Conservation (phyloP, 352 stramenopile species). For the Phytopythium cucurbitacearum region DNA sequence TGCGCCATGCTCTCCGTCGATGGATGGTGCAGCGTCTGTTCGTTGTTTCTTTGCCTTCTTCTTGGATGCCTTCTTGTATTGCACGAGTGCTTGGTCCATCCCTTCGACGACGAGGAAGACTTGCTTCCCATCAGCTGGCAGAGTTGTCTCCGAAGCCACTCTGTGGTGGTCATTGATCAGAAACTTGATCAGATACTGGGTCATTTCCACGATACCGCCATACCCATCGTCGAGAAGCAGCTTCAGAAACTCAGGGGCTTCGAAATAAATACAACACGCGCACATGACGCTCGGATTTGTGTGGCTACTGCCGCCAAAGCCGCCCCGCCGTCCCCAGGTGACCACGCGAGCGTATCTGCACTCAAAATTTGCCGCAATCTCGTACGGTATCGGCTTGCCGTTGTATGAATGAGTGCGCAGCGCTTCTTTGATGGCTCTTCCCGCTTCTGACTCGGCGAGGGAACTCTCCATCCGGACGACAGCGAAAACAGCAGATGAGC, state of each 20-base stretch:
- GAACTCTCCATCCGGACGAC: conserved; percentile 44
- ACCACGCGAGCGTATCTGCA: conserved; percentile 24
- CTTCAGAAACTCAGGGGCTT: conserved; percentile 33
- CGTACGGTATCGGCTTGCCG: conserved; percentile 37
- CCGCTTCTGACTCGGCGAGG: conserved; percentile 28
- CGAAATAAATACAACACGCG: conserved; percentile 35
- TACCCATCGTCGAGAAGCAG: conserved; percentile 34
- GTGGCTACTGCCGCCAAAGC: background rate
- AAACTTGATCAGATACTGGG: conserved; percentile 25
- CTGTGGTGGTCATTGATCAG: conserved; percentile 5
- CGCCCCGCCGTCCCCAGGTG: conserved; percentile 28
- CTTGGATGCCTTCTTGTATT: conserved; percentile 35
- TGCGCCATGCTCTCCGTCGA: background rate
- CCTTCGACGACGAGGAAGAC: conserved; percentile 55
- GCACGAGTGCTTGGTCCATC: conserved; percentile 51
- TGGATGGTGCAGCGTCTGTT: background rate
- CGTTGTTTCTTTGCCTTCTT: conserved; percentile 22
- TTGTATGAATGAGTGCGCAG: conserved; percentile 52
- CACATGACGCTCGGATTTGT: background rate
- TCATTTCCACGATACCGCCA: conserved; percentile 22
- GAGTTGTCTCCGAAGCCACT: background rate
- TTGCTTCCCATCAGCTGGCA: conserved; percentile 6
- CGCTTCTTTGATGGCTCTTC: conserved; percentile 29
- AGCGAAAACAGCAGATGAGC: conserved; percentile 13
- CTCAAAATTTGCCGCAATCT: conserved; percentile 27